A percentile compares a stretch with the other conserved stretches of the same genome.
phyloP scores from a whole-genome alignment of 1,139 yeast genomes.

The Kodamaea plutei region DNA sequence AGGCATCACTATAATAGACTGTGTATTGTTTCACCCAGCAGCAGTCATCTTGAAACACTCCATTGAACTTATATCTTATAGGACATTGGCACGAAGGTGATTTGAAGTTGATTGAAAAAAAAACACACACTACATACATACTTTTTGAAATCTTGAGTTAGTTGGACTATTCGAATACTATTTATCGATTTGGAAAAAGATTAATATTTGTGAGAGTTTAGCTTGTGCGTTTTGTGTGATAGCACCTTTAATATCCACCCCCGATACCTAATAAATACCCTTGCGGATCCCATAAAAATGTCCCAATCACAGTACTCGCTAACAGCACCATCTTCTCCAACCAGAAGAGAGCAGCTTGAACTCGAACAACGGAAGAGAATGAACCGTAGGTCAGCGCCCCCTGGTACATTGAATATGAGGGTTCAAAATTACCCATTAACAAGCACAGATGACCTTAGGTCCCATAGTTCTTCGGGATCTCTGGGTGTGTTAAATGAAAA shows the following conservation, averaged over 20 bases:
- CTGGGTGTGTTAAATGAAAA: slow-evolving; percentile 21
- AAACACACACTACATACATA: too few relatives aligned
- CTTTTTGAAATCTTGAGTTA: too few relatives aligned
- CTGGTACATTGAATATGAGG: slow-evolving; percentile 14
- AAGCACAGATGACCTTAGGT: slow-evolving; percentile 19
- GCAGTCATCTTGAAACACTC: too few relatives aligned
- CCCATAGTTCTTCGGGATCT: slow-evolving; percentile 16
- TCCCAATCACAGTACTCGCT: background rate
- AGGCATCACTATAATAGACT: background rate
- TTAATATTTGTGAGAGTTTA: too few relatives aligned
- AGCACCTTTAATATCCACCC: too few relatives aligned
- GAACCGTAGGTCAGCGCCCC: slow-evolving; percentile 18
- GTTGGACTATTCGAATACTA: too few relatives aligned
- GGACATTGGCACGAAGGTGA: too few relatives aligned
- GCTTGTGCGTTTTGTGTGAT: too few relatives aligned
- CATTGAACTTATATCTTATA: too few relatives aligned
- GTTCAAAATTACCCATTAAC: slow-evolving; percentile 22
- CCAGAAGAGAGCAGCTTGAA: slow-evolving; percentile 17
- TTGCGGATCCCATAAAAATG: too few relatives aligned
- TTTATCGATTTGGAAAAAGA: background rate
- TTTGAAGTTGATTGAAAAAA: too few relatives aligned
- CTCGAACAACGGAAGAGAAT: slow-evolving; percentile 29
- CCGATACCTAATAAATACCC: too few relatives aligned
- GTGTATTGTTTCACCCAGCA: background rate
- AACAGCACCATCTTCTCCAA: slow-evolving; percentile 2